Base-by-base conservation (phyloP, 768 basidiomycete genomes). In the Tephrocybe sp. region DNA sequence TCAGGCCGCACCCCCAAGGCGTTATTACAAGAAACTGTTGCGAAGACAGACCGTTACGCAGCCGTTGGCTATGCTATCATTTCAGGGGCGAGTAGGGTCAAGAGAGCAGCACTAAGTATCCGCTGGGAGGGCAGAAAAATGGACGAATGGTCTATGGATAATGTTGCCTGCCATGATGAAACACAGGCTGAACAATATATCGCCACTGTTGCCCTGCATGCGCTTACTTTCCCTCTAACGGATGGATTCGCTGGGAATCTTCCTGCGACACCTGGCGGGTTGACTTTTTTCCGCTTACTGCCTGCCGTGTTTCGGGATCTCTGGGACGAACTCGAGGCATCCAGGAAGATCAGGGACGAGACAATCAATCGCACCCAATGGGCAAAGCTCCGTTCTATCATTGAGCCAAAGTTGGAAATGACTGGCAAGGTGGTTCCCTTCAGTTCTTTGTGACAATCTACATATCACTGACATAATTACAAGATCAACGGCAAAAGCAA, bases 121-220 rank as follows among this genome's bases (percentile, higher is more conserved):
- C 75, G 83, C 25, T 95, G 92, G 91, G 76, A 77, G 35, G 80
- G 79, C 27, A 76, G 72, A 44, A 77, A 76, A 54, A 68, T 69
- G 49, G 72, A 80, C 46, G 76, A 84, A 42, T 97, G 88, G 87
- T 64, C 64, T 13, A 99, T 98, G 96, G 79, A 84, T 3, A 82
- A 90, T 52, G 72, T 90, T 36, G 94, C 90, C 12, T 98, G 96
- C 60, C 72, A 79, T 36, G 82, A 89, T 53, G 77, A 82, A 47
- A 59, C 62, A 0, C 93, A 98, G 64, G 94, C 96, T 19, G 90
- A 91, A 65, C 85, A 98, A 59, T 99, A 92, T 62, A 79, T 96
- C 42, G 81, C 96, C 4, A 89, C 88, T 15, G 68, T 95, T 40
- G 93, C 92, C 3, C 72, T 98, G 27, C 91, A 96, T 64, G 77